Base-by-base conservation (phyloP, 2,329 filamentous ascomycete genomes). In the Dendryphion nanum region DNA sequence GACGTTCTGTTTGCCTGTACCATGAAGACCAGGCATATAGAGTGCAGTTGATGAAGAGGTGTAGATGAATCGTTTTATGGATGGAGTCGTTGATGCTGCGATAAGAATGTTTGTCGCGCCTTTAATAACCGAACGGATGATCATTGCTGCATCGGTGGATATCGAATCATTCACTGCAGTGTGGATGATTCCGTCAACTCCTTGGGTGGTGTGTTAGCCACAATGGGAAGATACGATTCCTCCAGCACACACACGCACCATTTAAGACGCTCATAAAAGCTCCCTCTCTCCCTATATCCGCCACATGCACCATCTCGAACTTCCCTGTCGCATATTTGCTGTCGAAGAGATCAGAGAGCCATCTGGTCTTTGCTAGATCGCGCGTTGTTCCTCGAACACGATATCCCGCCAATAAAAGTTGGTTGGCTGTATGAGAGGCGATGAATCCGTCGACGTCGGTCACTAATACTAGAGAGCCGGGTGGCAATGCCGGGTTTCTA, bases 31-130 rank as follows among this genome's bases (percentile, higher is more conserved):
- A n/a, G n/a, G n/a, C n/a, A n/a, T n/a, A n/a, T n/a, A n/a, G n/a
- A n/a, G n/a, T 5, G 67, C 61, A 13, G 46, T 51, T 14, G 61
- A 69, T 12, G 66, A 70, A 2, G 67, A 72, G 2, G 68, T 72
- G 33, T 59, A 57, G 8, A 72, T 69, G 26, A 72, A 58, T 4
- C 67, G 54, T 42, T 68, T 69, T 18, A 77, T 50, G 0, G 58
- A 64, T 0, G 66, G 55, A 19, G 70, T 61, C 16, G 63, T 64
- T 2, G 57, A 48, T 0, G 70, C 68, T 2, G 73, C 64, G 0
- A 61, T 54, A 0, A 74, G 50, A 14, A 69, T 57, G 23, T 65
- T 61, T 5, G 54, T 45, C 1, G 63, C 57, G 5, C 67, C 66
- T 1, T 52, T 46, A 6, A 73, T 51, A 1, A 63, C 68, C 0